Conservation (phyloP, 257 asterid genomes). For the Handroanthus guayacan region DNA sequence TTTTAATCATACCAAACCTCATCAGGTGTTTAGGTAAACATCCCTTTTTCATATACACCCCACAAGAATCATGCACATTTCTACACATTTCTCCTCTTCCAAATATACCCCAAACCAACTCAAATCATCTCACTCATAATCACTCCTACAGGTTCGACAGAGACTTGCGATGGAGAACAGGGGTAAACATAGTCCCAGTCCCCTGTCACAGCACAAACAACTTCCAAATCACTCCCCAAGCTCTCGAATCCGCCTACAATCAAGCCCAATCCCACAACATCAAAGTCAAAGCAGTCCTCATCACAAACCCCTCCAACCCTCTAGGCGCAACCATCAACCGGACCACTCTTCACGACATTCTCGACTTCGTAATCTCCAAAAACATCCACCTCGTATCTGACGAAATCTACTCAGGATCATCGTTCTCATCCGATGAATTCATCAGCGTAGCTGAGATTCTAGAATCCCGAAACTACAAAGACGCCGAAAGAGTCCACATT, state of each 20-base stretch:
- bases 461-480: constrained; percentile 33
- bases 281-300: constrained; percentile 47
- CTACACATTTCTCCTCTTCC: neutral
- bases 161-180: constrained; percentile 58
- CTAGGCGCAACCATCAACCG: constrained; percentile 56
- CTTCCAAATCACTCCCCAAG: constrained; percentile 49
- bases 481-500: constrained; percentile 53
- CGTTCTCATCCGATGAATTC: constrained; percentile 55
- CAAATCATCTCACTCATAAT: neutral
- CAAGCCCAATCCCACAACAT: constrained; percentile 45
- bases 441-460: constrained; percentile 57
- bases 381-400: constrained; percentile 65
- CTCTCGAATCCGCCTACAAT: constrained; percentile 46
- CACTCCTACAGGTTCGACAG: constrained; percentile 41
- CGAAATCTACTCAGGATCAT: constrained; percentile 63
- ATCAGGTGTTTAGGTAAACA: no score
- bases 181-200: constrained; percentile 56
- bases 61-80: neutral
- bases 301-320: constrained; percentile 66
- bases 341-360: constrained; percentile 41
- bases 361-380: constrained; percentile 41
- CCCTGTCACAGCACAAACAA: constrained; percentile 56
- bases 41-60: neutral
- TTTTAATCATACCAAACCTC: no score
- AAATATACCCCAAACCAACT: constrained; percentile 21